Percentiles rank a stretch among this genome's conserved stretches.
Evolutionary conservation across 2,329 filamentous ascomycete genomes (phyloP).

Genomic region (Trichothecium roseum): DNA sequence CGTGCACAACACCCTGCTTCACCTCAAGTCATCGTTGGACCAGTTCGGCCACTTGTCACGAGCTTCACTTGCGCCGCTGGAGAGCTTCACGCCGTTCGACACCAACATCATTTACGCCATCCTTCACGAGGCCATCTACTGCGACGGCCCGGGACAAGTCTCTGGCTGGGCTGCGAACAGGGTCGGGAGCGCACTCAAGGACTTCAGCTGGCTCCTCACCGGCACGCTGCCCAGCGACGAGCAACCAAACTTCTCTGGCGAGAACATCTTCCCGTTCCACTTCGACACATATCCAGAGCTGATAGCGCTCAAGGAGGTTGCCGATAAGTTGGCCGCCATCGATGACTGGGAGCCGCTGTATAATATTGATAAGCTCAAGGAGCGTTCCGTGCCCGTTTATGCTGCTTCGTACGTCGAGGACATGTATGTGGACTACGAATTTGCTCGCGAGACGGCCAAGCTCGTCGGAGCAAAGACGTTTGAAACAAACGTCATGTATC

Average conservation of each 20-base stretch:
- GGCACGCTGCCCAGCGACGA: constrained; percentile 14
- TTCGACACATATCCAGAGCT: constrained; percentile 76
- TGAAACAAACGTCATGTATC: constrained; percentile 79
- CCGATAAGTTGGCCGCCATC: constrained; percentile 58
- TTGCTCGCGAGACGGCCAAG: constrained; percentile 62
- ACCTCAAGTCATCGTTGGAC: constrained; percentile 61
- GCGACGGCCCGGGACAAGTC: constrained; percentile 49
- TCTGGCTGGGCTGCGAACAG: constrained; percentile 69
- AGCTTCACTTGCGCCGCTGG: constrained; percentile 58
- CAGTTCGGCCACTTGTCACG: constrained; percentile 67
- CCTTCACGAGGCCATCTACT: constrained; percentile 83
- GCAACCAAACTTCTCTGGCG: constrained; percentile 64
- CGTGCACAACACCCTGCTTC: constrained; percentile 65
- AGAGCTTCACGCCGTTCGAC: constrained; percentile 60
- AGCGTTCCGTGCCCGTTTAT: constrained; percentile 78
- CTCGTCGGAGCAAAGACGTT: constrained; percentile 72
- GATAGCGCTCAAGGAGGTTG: constrained; percentile 53
- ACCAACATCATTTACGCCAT: constrained; percentile 73
- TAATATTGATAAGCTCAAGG: constrained; percentile 58
- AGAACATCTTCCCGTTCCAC: constrained; percentile 85
- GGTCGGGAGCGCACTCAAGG: constrained; percentile 37
- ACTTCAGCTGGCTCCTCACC: constrained; percentile 41
- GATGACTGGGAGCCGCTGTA: constrained; percentile 69
- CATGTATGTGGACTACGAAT: constrained; percentile 80
- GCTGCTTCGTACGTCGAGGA: constrained; percentile 76